phyloP scores from a whole-genome alignment of 768 basidiomycete genomes.

The Kwoniella dejecticola region DNA sequence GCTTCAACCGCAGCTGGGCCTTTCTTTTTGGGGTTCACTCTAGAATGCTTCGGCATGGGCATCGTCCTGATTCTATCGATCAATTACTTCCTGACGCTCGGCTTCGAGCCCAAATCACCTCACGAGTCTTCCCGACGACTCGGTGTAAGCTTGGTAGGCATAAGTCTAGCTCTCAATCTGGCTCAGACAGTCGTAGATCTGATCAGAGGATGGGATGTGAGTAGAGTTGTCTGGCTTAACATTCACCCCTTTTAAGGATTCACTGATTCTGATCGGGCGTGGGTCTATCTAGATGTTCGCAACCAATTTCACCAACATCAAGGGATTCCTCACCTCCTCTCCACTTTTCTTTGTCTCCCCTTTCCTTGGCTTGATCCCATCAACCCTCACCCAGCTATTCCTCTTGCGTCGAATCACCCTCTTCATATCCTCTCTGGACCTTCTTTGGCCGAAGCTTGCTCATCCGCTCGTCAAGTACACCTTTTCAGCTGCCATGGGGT shows the following conservation, averaged over 20 bases:
- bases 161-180: constrained; percentile 24
- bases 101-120: constrained; percentile 10
- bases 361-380: constrained; percentile 37
- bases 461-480: constrained; percentile 4
- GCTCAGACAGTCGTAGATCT: constrained; percentile 31
- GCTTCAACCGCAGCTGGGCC: constrained; percentile 29
- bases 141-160: constrained; percentile 23
- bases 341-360: constrained; percentile 36
- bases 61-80: constrained; percentile 36
- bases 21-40: constrained; percentile 40
- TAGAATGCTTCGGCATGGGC: constrained; percentile 41
- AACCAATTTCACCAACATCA: constrained; percentile 24
- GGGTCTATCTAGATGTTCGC: constrained; percentile 38
- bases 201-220: constrained; percentile 33
- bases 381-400: constrained; percentile 38
- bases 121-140: constrained; percentile 19
- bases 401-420: constrained; percentile 32
- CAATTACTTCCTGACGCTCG: constrained; percentile 25
- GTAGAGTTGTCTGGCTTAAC: too few species aligned
- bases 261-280: too few species aligned
- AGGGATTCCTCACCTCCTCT: constrained; percentile 20
- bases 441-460: constrained; percentile 34
- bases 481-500: constrained; percentile 18
- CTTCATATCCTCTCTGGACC: constrained; percentile 33
- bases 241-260: too few species aligned